Evolutionary conservation across 2,329 filamentous ascomycete species (phyloP).

Genomic region (Myrmaecium sp.): DNA sequence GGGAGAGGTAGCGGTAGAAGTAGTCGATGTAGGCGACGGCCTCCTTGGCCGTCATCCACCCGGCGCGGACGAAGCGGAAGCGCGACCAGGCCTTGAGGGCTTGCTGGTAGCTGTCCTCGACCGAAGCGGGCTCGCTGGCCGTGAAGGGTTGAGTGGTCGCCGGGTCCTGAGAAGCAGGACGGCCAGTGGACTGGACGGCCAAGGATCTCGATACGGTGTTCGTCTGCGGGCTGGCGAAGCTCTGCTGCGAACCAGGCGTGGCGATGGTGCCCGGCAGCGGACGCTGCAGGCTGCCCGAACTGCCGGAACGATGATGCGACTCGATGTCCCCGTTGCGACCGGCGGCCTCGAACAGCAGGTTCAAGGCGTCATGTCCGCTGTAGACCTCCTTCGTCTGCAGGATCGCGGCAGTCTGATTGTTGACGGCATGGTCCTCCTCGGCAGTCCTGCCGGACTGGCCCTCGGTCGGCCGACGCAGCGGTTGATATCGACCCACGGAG

Average conservation of each 20-base stretch:
- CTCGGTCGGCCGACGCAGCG: conserved; percentile 42
- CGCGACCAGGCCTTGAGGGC: conserved; percentile 78
- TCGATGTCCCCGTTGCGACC: conserved; percentile 30
- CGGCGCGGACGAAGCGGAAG: conserved; percentile 87
- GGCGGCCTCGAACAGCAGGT: conserved; percentile 77
- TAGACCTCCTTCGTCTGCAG: conserved; percentile 55
- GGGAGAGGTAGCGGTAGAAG: conserved; percentile 83
- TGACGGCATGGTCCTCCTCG: conserved; percentile 39
- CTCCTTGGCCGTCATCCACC: conserved; percentile 90
- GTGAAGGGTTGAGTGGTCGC: conserved; percentile 6
- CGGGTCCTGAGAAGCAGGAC: too few relatives aligned
- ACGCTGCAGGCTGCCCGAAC: conserved; percentile 22
- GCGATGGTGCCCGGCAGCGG: conserved; percentile 9
- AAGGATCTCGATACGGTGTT: conserved; percentile 7
- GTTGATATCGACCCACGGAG: conserved; percentile 47
- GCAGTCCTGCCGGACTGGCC: conserved; percentile 18
- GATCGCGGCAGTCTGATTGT: conserved; percentile 42
- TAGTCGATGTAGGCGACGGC: conserved; percentile 90
- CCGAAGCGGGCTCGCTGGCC: conserved; percentile 15
- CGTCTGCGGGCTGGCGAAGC: conserved; percentile 17
- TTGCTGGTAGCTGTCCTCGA: conserved; percentile 30
- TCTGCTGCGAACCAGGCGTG: conserved; percentile 19
- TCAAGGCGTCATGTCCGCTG: conserved; percentile 81
- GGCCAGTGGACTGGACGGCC: conserved; percentile 5
- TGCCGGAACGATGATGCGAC: conserved; percentile 31